These are phyloP conservation scores for Coniophora puteana DNA, from an alignment of 1,284 basidiomycete species.

Conservation along the genomic window DNA sequence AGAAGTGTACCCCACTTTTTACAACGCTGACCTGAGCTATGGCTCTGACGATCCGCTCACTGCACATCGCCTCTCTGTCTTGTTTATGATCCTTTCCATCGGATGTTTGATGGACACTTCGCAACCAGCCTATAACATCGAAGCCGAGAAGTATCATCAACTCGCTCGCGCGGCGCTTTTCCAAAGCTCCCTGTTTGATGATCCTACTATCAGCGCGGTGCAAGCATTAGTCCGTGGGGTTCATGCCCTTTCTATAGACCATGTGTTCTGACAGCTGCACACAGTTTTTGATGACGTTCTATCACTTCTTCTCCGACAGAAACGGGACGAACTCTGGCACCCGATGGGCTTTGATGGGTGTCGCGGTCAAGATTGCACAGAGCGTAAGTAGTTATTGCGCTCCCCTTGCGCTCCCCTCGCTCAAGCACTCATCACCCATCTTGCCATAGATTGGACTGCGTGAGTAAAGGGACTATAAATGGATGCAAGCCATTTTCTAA, in stretches of 20 bases:
- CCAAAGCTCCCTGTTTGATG: conserved; percentile 67
- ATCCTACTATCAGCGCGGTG: conserved; percentile 68
- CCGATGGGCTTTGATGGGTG: conserved; percentile 76
- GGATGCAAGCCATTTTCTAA: conserved; percentile 10
- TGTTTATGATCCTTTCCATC: conserved; percentile 76
- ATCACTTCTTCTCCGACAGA: conserved; percentile 70
- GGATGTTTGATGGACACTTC: conserved; percentile 67
- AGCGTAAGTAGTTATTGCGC: conserved; percentile 49
- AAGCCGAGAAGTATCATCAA: conserved; percentile 78
- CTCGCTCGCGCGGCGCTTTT: conserved; percentile 70
- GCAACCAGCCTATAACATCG: conserved; percentile 62
- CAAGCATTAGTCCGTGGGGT: conserved; percentile 57
- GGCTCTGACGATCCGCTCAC: conserved; percentile 54
- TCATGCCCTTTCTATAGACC: conserved; percentile 4
- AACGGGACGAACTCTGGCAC: conserved; percentile 68
- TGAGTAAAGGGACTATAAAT: conserved; percentile 35
- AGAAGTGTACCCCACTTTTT: conserved; percentile 62
- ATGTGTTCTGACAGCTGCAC: conserved; percentile 11
- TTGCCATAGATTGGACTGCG: conserved; percentile 64
- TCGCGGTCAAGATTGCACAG: conserved; percentile 73
- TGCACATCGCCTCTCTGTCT: conserved; percentile 63
- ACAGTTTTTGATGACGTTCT: conserved; percentile 75
- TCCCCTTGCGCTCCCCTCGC: conserved; percentile 1
- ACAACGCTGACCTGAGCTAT: conserved; percentile 42
- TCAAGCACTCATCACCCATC: conserved; percentile 10